Percentiles rank a stretch among this genome's conserved stretches.
These are phyloP conservation scores for Xylaria sp. DNA, from an alignment of 2,329 filamentous ascomycete species.

Conservation along the genomic window DNA sequence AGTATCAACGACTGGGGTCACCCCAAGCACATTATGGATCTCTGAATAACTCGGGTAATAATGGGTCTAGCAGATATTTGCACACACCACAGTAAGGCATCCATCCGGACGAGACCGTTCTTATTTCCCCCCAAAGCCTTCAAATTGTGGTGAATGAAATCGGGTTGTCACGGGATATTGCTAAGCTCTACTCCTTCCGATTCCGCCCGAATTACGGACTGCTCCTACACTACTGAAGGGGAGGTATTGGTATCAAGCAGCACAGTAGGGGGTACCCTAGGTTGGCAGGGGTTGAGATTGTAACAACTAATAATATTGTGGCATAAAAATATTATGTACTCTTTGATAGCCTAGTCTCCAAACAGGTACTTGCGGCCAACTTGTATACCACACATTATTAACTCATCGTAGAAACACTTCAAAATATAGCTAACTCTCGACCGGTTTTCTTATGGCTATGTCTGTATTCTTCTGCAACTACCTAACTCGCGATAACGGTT, in stretches of 20 bases:
- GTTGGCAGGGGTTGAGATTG: slow-evolving; percentile 20
- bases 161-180: slow-evolving; percentile 10
- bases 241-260: slow-evolving; percentile 1
- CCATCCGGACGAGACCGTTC: background rate
- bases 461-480: slow-evolving; percentile 2
- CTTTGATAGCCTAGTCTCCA: background rate
- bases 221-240: background rate
- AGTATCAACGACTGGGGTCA: background rate
- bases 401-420: background rate
- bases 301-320: background rate
- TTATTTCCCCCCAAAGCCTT: background rate
- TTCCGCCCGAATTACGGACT: slow-evolving; percentile 11
- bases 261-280: slow-evolving; percentile 7
- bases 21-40: background rate
- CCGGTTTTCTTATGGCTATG: background rate
- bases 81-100: background rate
- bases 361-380: background rate
- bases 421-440: too few species aligned
- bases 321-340: background rate
- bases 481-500: background rate
- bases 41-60: slow-evolving; percentile 3
- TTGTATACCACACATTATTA: background rate
- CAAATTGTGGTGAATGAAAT: slow-evolving; percentile 2
- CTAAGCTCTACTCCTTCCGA: slow-evolving; percentile 11
- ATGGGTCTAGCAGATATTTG: background rate